Conservation (phyloP, 768 basidiomycete genomes). For the Collybia mongolica region DNA sequence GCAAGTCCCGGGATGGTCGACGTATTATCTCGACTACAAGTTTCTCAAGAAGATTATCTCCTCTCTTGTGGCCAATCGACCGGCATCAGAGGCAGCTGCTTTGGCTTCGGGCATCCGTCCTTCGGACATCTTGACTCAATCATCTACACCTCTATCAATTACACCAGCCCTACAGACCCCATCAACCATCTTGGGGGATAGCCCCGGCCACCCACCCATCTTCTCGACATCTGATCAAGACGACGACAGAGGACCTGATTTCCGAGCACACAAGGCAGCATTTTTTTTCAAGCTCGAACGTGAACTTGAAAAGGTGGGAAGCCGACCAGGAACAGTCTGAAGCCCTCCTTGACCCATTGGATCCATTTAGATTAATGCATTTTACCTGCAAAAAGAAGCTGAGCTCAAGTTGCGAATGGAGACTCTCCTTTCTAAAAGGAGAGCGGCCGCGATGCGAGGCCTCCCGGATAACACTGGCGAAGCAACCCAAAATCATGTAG, state of each 20-base stretch:
- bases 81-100: constrained; percentile 86
- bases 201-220: constrained; percentile 52
- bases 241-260: constrained; percentile 76
- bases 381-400: constrained; percentile 97
- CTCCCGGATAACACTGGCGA: constrained; percentile 68
- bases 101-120: constrained; percentile 83
- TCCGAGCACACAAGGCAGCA: constrained; percentile 93
- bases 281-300: constrained; percentile 99
- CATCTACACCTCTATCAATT: constrained; percentile 26
- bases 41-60: constrained; percentile 98
- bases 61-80: constrained; percentile 85
- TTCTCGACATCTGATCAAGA: constrained; percentile 64
- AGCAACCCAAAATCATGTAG: constrained; percentile 65
- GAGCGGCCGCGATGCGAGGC: constrained; percentile 74
- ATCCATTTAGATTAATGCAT: constrained; percentile 82
- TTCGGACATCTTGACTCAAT: constrained; percentile 39
- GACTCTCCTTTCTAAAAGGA: constrained; percentile 90
- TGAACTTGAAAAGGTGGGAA: constrained; percentile 89
- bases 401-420: constrained; percentile 91
- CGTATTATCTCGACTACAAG: constrained; percentile 98
- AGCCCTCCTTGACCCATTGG: constrained; percentile 2
- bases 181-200: constrained; percentile 34
- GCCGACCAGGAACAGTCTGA: constrained; percentile 2
- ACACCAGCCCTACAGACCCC: constrained; percentile 28
- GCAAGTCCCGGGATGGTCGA: constrained; percentile 96